phyloP scores from a whole-genome alignment of 2,329 filamentous ascomycete genomes.

The Fusarium sp. region DNA sequence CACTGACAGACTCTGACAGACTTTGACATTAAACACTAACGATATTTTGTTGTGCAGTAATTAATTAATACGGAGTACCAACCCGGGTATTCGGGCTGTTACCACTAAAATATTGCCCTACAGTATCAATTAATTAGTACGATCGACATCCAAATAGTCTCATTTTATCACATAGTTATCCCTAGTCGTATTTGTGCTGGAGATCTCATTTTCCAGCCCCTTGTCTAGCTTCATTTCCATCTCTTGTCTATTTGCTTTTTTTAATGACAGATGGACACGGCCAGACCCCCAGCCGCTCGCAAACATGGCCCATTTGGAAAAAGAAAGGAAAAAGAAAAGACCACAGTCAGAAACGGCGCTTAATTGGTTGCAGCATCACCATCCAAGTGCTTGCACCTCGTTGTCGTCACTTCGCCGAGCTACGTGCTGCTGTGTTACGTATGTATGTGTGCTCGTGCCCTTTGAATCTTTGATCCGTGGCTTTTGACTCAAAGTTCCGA shows the following conservation, averaged over 20 bases:
- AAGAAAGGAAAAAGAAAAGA: conserved; percentile 12
- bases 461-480: too few relatives aligned
- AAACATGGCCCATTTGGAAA: background rate
- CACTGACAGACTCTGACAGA: too few relatives aligned
- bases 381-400: conserved; percentile 18
- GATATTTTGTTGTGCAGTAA: background rate
- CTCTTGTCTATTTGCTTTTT: conserved; percentile 18
- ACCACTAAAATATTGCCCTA: too few relatives aligned
- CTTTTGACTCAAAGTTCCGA: too few relatives aligned
- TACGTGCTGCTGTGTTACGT: background rate
- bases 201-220: conserved; percentile 40
- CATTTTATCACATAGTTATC: conserved; percentile 2
- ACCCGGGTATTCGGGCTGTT: conserved; percentile 27
- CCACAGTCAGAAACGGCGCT: background rate
- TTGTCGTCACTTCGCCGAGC: conserved; percentile 24
- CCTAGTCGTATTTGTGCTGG: conserved; percentile 27
- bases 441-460: background rate
- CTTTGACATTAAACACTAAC: too few relatives aligned
- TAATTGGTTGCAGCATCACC: background rate
- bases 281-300: conserved; percentile 33
- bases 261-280: background rate
- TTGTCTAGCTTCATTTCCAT: conserved; percentile 16
- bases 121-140: background rate
- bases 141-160: conserved; percentile 22
- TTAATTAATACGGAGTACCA: too few relatives aligned